phyloP scores from a whole-genome alignment of 352 stramenopile genomes.

The Aphanomyces stellatus region DNA sequence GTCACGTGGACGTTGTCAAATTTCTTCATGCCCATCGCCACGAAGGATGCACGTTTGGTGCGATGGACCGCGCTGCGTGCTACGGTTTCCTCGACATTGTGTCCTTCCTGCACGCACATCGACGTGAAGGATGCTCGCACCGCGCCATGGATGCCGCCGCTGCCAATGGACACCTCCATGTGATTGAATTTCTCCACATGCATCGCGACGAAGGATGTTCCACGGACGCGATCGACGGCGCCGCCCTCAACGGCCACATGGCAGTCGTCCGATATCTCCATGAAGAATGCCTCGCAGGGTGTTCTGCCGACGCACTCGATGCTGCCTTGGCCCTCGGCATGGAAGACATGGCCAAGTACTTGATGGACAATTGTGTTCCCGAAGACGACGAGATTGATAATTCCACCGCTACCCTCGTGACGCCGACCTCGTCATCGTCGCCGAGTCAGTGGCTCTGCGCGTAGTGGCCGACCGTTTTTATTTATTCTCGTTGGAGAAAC shows the following conservation, averaged over 20 bases:
- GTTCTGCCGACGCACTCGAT: not conserved
- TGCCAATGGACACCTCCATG: slow-evolving; percentile 23
- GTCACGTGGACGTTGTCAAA: slow-evolving; percentile 3
- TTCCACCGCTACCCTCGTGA: not conserved
- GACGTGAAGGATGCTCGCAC: slow-evolving; percentile 23
- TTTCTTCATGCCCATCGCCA: not conserved
- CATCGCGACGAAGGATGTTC: slow-evolving; percentile 27
- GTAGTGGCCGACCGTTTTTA: too few species aligned
- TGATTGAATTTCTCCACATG: slow-evolving; percentile 26
- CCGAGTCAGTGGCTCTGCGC: too few species aligned
- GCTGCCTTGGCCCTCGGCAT: not conserved
- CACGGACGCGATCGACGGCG: slow-evolving; percentile 24
- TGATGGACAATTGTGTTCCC: not conserved
- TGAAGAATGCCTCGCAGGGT: not conserved
- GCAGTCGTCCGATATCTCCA: slow-evolving; percentile 27
- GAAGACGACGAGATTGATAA: not conserved
- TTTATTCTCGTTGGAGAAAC: too few species aligned
- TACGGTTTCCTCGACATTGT: slow-evolving; percentile 19
- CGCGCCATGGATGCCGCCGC: slow-evolving; percentile 27
- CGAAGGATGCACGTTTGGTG: not conserved
- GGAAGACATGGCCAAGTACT: not conserved
- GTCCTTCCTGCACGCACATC: slow-evolving; percentile 16
- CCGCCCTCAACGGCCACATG: slow-evolving; percentile 26
- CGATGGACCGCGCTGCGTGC: slow-evolving; percentile 22
- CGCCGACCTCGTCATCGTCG: not conserved